phyloP scores from a whole-genome alignment of 345 rosid species.

The Erodium maritimum region DNA sequence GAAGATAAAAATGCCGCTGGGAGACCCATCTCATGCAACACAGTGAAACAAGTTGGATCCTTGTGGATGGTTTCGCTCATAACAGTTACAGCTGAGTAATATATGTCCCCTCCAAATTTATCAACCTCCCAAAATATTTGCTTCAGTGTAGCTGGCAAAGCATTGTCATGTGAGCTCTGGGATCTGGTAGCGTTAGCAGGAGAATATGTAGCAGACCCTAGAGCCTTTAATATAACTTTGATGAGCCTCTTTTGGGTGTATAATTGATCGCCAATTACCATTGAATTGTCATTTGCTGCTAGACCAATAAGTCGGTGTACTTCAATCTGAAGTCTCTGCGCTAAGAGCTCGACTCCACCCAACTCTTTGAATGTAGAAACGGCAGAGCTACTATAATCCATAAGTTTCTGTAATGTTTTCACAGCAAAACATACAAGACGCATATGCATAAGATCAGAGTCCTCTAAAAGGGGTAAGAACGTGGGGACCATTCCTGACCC shows the following conservation, averaged over 20 bases:
- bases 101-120: slow-evolving; percentile 91
- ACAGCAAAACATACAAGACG: slow-evolving; percentile 91
- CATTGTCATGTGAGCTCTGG: slow-evolving; percentile 57
- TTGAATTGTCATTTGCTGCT: slow-evolving; percentile 39
- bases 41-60: slow-evolving; percentile 79
- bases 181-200: slow-evolving; percentile 61
- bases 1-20: slow-evolving; percentile 89
- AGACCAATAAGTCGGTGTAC: slow-evolving; percentile 61
- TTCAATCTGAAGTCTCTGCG: slow-evolving; percentile 77
- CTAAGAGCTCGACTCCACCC: slow-evolving; percentile 90
- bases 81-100: slow-evolving; percentile 87
- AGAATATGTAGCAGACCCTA: slow-evolving; percentile 85
- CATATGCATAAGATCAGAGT: slow-evolving; percentile 64
- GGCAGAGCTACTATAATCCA: slow-evolving; percentile 93
- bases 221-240: slow-evolving; percentile 84
- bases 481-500: slow-evolving; percentile 97
- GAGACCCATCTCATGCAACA: slow-evolving; percentile 74
- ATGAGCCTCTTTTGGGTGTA: slow-evolving; percentile 76
- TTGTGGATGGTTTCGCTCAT: slow-evolving; percentile 97
- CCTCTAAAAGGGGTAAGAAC: slow-evolving; percentile 83
- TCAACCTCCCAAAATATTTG: slow-evolving; percentile 56
- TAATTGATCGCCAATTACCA: slow-evolving; percentile 44
- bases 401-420: slow-evolving; percentile 83
- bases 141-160: slow-evolving; percentile 66
- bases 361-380: slow-evolving; percentile 72